Conservation (phyloP, 2,329 filamentous ascomycete genomes). For the Pestalotiopsis sp. region DNA sequence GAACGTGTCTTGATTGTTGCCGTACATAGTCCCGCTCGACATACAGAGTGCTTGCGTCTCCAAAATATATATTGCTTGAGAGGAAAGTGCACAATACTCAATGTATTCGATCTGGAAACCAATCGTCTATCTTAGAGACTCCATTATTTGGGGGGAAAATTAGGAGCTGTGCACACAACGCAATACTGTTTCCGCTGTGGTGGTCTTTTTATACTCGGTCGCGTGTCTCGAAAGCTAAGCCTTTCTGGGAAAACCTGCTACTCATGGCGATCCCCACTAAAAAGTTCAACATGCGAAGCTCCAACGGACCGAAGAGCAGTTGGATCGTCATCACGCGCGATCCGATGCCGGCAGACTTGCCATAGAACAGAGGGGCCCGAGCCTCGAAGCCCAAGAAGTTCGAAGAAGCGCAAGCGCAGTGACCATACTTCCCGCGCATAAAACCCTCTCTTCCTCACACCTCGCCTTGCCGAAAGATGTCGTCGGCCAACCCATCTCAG, state of each 20-base stretch:
- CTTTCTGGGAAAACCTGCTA: neutral
- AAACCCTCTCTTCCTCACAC: neutral
- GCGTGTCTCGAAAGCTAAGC: neutral
- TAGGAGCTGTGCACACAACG: too few relatives aligned
- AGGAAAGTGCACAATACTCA: too few relatives aligned
- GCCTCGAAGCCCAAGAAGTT: conserved; percentile 3
- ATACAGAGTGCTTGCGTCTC: too few relatives aligned
- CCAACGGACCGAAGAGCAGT: neutral
- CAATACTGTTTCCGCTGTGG: too few relatives aligned
- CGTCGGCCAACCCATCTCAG: conserved; percentile 23
- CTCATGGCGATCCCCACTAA: neutral
- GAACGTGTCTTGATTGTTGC: too few relatives aligned
- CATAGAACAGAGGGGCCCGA: neutral
- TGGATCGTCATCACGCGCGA: neutral
- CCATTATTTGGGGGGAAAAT: too few relatives aligned
- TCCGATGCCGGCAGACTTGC: conserved; percentile 9
- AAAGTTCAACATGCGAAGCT: neutral
- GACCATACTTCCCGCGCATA: neutral
- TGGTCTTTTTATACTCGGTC: neutral
- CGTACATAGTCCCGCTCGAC: too few relatives aligned
- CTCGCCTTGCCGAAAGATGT: conserved; percentile 12
- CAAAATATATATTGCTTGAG: too few relatives aligned
- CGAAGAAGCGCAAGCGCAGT: neutral
- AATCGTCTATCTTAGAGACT: too few relatives aligned
- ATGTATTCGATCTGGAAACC: too few relatives aligned